Base-by-base conservation (phyloP, 2,329 filamentous ascomycete genomes). In the Monilinia polystroma region DNA sequence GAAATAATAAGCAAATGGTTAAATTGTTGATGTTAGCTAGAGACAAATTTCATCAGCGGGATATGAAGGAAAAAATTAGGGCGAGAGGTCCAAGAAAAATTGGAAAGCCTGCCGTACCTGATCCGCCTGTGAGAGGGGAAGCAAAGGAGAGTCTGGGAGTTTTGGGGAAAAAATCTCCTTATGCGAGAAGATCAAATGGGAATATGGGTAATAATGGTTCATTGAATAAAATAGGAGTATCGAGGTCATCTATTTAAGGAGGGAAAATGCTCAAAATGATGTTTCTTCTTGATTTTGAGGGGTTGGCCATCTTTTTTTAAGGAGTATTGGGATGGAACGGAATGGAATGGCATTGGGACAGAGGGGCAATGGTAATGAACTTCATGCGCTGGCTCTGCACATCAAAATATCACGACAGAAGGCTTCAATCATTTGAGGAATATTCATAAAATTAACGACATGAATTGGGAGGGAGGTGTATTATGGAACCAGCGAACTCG, bases 1-100 rank as follows among this genome's bases (percentile, higher is more conserved):
- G 64, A 16, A 60, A 62, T 23, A n/a, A 66, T 20, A 38, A 32
- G 14, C 20, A 53, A 23, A 20, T 53, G 7, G n/a, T 60, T 7
- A 51, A 54, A 6, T 7, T 43, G 4, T 52, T 66, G 18, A 35
- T 66, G 11, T 20, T 20, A 5, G 60, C 60, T 10, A 18, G 60
- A 38, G 23, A 41, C 16, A 35, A 63, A n/a, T 53, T 63, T 29
- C 16, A 55, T 10, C 47, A n/a, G 26, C 38, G 35, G n/a, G 20
- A 12, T 10, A 55, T 43, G 4, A 53, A 49, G 35, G 51, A 41
- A 32, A 49, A n/a, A 5, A 60, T 49, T 12, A 38, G 32, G 23
- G 45, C 29, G 4, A 60, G 47, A 16, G 38, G 43, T 38, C 45
- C 57, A 1, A 49, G 45, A 12, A 60, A 51, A 20, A 49, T 60